These are phyloP conservation scores for Candida nitratophila DNA, from an alignment of 805 yeast species.

Conservation along the genomic window DNA sequence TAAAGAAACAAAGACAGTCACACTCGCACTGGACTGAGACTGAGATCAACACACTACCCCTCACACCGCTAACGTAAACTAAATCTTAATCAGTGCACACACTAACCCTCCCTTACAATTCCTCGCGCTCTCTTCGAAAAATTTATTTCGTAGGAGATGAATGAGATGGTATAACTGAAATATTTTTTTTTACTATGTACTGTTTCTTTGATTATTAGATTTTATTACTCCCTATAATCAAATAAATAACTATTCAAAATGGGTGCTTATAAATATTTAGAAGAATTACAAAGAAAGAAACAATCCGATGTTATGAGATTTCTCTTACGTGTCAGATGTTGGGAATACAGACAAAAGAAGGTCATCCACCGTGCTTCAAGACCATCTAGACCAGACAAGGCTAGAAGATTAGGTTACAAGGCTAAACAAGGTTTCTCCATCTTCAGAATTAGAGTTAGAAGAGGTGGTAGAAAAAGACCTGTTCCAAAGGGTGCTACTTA, in stretches of 20 bases:
- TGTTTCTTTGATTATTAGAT: not conserved
- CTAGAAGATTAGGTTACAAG: slow-evolving; percentile 99
- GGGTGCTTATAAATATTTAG: slow-evolving; percentile 99
- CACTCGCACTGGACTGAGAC: too few relatives aligned
- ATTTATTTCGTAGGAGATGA: too few relatives aligned
- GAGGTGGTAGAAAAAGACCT: slow-evolving; percentile 99
- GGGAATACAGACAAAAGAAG: slow-evolving; percentile 99
- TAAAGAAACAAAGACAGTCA: too few relatives aligned
- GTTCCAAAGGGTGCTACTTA: slow-evolving; percentile 99
- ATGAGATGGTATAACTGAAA: too few relatives aligned
- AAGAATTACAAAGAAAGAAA: slow-evolving; percentile 99
- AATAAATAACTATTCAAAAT: slow-evolving; percentile 33
- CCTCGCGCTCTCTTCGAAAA: too few relatives aligned
- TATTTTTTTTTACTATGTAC: not conserved
- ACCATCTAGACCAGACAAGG: slow-evolving; percentile 99
- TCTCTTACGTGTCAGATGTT: slow-evolving; percentile 99
- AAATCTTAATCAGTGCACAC: too few relatives aligned
- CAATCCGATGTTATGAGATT: slow-evolving; percentile 99
- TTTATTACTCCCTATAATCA: too few relatives aligned
- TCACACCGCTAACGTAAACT: too few relatives aligned
- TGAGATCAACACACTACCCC: too few relatives aligned
- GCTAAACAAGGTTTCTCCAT: slow-evolving; percentile 99
- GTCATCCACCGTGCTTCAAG: slow-evolving; percentile 98
- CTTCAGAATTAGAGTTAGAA: slow-evolving; percentile 98
- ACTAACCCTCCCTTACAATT: too few relatives aligned